Evolutionary conservation across 2,329 filamentous ascomycete species (phyloP), one percentile per base, ranked within the genome.

Genomic region (Verticillium alfalfae): DNA sequence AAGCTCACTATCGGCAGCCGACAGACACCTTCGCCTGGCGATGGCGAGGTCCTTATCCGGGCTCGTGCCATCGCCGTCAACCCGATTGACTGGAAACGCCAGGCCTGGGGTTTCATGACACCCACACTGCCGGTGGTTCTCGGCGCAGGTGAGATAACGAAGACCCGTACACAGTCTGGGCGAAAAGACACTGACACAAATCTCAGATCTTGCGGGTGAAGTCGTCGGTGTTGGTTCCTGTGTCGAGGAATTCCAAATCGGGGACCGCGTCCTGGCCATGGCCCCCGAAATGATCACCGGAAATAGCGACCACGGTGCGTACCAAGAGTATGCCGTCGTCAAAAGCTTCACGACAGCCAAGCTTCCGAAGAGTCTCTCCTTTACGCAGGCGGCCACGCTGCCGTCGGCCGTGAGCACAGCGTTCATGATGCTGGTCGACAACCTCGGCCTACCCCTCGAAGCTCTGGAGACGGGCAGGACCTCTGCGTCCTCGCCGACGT

Each of bases 51-150:
- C 3, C 52, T 70, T 2, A 63, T 71, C 18, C 61, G 60, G 15
- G 67, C 63, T 45, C 49, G 26, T 9, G 65, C 66, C 8, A 60
- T 71, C 34, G 69, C 67, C 34, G 61, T 71, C 31, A 71, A 70
- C 71, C 34, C 62, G 70, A 13, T 71, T 41, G 70, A 72, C 60
- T 65, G 63, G 37, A 58, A 64, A 6, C 65, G 66, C 49, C 70
- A 71, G 59, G 67, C 70, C 39, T 72, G 22, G 59, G 73, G 61
- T 13, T 45, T 58, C 37, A 41, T 39, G 18, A 39, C 34, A 16
- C 37, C 56, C 38, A 13, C 37, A 36, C 26, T 26, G 8, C 61
- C 68, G 38, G 41, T 61, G 37, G 34, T 67, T 62, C 58, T 66
- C 63, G 59, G 62, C 22, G 56, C 61, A 52, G 16, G 54, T 65